Evolutionary conservation across 2,329 filamentous ascomycete species (phyloP).

Genomic region (Fusarium nematophilum): DNA sequence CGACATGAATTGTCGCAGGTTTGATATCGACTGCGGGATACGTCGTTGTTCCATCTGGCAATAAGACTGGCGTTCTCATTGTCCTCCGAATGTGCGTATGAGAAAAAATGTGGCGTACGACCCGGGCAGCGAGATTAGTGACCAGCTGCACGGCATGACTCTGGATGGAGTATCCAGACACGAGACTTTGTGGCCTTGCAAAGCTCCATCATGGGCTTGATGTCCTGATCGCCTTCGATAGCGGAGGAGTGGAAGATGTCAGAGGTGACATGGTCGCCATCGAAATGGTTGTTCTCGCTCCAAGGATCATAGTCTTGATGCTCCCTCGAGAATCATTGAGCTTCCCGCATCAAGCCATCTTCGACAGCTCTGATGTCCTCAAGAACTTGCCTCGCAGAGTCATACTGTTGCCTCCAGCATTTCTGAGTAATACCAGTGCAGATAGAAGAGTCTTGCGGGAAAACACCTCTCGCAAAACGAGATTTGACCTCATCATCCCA

Average conservation of each 20-base stretch:
- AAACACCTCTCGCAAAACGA: slow-evolving; percentile 20
- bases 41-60: slow-evolving; percentile 2
- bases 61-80: background rate
- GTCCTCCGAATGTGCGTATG: background rate
- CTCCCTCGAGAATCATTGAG: background rate
- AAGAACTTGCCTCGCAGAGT: slow-evolving; percentile 3
- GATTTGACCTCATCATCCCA: slow-evolving; percentile 24
- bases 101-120: background rate
- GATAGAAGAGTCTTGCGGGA: slow-evolving; percentile 17
- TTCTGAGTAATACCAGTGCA: slow-evolving; percentile 1
- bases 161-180: too few relatives aligned
- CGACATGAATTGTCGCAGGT: background rate
- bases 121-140: background rate
- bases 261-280: too few relatives aligned
- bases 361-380: slow-evolving; percentile 7
- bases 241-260: too few relatives aligned
- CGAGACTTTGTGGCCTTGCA: too few relatives aligned
- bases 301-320: too few relatives aligned
- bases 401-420: slow-evolving; percentile 15
- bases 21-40: background rate
- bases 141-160: too few relatives aligned
- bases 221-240: too few relatives aligned
- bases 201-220: too few relatives aligned
- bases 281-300: too few relatives aligned
- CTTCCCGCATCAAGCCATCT: background rate